Base-by-base conservation (phyloP, 2,329 filamentous ascomycete species). In the Cladophialophora yegresii region DNA sequence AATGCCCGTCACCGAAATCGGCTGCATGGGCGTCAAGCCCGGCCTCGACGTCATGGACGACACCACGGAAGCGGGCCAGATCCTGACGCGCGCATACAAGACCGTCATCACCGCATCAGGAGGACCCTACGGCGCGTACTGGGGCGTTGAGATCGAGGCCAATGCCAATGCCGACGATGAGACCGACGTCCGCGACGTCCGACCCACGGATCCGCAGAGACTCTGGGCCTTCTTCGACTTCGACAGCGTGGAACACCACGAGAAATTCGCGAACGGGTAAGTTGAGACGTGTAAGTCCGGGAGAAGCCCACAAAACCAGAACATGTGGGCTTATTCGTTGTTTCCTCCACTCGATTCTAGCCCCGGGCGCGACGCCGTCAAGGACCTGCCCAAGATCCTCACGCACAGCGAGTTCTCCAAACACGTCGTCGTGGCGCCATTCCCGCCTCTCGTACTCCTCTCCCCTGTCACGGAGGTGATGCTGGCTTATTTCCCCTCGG, bases 161-260 rank as follows among this genome's bases (percentile, higher is more conserved):
- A 7, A 43, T 20, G 36, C 5, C 2, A 12, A n/a, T n/a, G 36
- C 36, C 36, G 36, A 5, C 16, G 16, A 16, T 7, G 7, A 20
- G 16, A n/a, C 36, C 16, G 32, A 8, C 32, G 30, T 4, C 30
- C 4, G 16, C 36, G 36, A 12, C 9, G 33, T 5, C 4, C 33
- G 12, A 36, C 10, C 12, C 33, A 36, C 10, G 10, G 33, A 54
- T 54, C 26, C 26, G 51, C 28, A 13, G 4, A 54, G 20, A n/a
- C 28, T 54, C 16, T 54, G 51, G 51, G 51, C 51, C n/a, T 54
- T 30, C 26, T 54, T 54, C 51, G 51, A 54, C 51, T 54, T 30
- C 10, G 51, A 54, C 23, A 28, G 22, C 22, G 51, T 54, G 22
- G 51, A 54, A 33, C 51, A 54, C 9, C 51, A 54, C 12, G 51